Evolutionary conservation across 371 early-diverging fungal species (phyloP).

Genomic region (Parasitella parasitica): DNA sequence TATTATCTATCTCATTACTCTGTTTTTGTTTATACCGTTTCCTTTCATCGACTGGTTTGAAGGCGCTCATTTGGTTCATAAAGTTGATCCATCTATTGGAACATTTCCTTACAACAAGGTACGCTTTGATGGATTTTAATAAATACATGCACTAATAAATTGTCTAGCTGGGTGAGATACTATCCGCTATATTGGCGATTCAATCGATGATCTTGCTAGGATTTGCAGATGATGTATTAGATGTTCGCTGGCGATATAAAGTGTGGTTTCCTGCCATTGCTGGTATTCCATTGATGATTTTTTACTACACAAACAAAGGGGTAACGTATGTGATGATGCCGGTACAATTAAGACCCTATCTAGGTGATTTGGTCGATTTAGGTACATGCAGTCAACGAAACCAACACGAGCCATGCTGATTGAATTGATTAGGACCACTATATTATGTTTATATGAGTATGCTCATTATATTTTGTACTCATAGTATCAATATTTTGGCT

Average conservation of each 20-base stretch:
- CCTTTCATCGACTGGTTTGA: conserved; percentile 85
- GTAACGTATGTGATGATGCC: conserved; percentile 89
- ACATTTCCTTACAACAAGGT: conserved; percentile 77
- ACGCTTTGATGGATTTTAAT: neutral
- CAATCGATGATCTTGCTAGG: conserved; percentile 96
- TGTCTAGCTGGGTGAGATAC: conserved; percentile 77
- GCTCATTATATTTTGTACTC: conserved; percentile 93
- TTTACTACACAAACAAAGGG: conserved; percentile 90
- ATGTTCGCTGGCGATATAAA: conserved; percentile 96
- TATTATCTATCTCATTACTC: conserved; percentile 76
- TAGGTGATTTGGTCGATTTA: conserved; percentile 80
- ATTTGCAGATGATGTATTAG: conserved; percentile 97
- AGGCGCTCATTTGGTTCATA: conserved; percentile 36
- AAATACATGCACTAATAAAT: no score
- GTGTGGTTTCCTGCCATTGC: conserved; percentile 93
- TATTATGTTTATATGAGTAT: conserved; percentile 94
- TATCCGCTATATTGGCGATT: conserved; percentile 86
- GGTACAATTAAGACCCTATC: conserved; percentile 67
- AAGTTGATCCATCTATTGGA: conserved; percentile 40
- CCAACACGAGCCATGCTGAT: neutral
- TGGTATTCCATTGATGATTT: conserved; percentile 89
- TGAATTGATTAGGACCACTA: conserved; percentile 57
- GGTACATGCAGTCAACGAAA: conserved; percentile 43
- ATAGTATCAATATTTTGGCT: conserved; percentile 97
- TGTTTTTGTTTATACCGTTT: conserved; percentile 91